phyloP scores from a whole-genome alignment of 1,284 basidiomycete genomes.

The Sporisorium scitamineum region DNA sequence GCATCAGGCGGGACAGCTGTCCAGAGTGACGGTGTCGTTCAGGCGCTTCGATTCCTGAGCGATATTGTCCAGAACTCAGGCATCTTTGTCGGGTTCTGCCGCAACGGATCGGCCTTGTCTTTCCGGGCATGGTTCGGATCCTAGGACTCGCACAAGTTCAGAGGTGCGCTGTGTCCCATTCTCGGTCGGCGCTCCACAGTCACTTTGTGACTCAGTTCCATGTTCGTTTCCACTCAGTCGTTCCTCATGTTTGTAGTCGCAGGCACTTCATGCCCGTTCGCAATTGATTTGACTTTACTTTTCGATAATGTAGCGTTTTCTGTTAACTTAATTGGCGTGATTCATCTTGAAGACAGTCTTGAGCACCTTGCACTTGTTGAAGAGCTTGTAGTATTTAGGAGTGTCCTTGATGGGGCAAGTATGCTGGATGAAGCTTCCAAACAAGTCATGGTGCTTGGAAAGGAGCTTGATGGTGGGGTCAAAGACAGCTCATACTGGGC shows the following conservation, averaged over 20 bases:
- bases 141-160: background rate
- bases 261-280: background rate
- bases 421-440: slow-evolving; percentile 64
- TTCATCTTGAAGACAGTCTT: slow-evolving; percentile 56
- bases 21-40: background rate
- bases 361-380: slow-evolving; percentile 57
- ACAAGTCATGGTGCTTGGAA: slow-evolving; percentile 57
- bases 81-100: background rate
- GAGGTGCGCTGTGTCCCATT: background rate
- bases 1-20: background rate
- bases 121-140: background rate
- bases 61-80: background rate
- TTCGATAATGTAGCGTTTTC: background rate
- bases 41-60: background rate
- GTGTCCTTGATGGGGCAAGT: slow-evolving; percentile 59
- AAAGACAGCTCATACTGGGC: slow-evolving; percentile 74
- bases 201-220: background rate
- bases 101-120: background rate
- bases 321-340: slow-evolving; percentile 56
- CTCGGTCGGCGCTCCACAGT: background rate
- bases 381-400: slow-evolving; percentile 63
- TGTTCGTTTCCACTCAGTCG: background rate
- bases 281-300: background rate
- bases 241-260: background rate
- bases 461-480: slow-evolving; percentile 60